phyloP scores from a whole-genome alignment of 768 basidiomycete species.

The Tylopilus subfusipes region DNA sequence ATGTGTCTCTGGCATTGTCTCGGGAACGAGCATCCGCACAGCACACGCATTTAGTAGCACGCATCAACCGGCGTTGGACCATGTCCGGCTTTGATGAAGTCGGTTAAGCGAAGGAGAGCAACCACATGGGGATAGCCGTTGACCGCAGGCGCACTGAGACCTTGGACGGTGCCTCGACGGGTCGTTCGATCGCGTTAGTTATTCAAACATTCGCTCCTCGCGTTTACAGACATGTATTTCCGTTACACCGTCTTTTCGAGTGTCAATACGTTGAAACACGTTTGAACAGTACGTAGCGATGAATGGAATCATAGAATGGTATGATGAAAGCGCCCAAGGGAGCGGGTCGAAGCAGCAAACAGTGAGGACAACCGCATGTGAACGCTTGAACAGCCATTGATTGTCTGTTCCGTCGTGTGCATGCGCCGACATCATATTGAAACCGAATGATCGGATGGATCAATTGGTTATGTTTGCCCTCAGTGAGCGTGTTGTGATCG shows the following conservation, averaged over 20 bases:
- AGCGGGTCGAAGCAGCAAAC: not conserved
- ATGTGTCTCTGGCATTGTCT: not conserved
- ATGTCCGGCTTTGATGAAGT: not conserved
- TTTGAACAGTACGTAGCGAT: not conserved
- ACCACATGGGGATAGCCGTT: not conserved
- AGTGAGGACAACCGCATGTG: slow-evolving; percentile 2
- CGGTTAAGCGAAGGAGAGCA: not conserved
- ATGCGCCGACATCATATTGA: slow-evolving; percentile 7
- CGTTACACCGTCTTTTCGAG: not conserved
- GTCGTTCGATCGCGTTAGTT: slow-evolving; percentile 1
- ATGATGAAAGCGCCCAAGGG: not conserved
- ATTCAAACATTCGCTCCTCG: not conserved
- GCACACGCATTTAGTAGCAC: not conserved
- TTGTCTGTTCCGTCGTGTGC: slow-evolving; percentile 1
- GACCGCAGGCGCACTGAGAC: not conserved
- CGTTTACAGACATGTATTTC: not conserved
- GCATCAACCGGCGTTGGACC: not conserved
- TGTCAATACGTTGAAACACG: not conserved
- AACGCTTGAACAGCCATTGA: not conserved
- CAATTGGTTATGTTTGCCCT: not conserved
- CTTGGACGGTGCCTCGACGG: not conserved
- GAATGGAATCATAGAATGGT: not conserved
- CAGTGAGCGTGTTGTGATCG: slow-evolving; percentile 20
- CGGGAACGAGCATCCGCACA: not conserved
- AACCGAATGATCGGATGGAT: slow-evolving; percentile 5